Evolutionary conservation across 305 asterid species (phyloP), one percentile per base, ranked within the genome.

Genomic region (Fraxinus latifolia): DNA sequence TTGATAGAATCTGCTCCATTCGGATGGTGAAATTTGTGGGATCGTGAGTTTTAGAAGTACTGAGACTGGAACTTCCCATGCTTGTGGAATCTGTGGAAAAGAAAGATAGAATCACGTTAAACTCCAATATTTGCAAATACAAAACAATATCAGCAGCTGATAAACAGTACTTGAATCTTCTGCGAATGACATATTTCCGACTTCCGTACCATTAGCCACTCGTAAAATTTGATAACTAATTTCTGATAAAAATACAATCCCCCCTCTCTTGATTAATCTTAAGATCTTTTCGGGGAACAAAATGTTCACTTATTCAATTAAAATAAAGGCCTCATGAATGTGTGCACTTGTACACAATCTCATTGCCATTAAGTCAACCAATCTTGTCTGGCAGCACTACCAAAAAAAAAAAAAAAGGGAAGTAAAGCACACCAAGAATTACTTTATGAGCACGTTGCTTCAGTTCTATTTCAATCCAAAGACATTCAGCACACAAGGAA

Each of bases 1-100:
- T 50, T 86, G 95, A 80, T 91, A 96, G 74, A 90, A 92, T 87
- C 97, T 85, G 91, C 89, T 96, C 99, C 99, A 96, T 79, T 91
- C 83, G 21, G 90, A 87, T 29, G 93, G 96, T 60, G 95, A 92
- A 76, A 91, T 85, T 79, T 90, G 91, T 5, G 99, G 99, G 86
- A 96, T 87, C 8, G 97, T 93, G 85, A 94, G 97, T 81, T 92
- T 94, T 77, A 96, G 89, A 83, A 94, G 94, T 65, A 87, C 79
- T 5, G 92, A 85, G 79, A 96, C 95, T 2, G 99, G 99, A 85
- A 90, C 88, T 89, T 89, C 89, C 99, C 99, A 94, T 81, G 88
- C 82, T 80, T 29, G 84, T 17, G 95, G 88, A 29, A 94, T 85
- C 99, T 95, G 92, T 80, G 53, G 67, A 83, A 74, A 82, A 84